A percentile compares a stretch with the other conserved stretches of the same genome.
Conservation (phyloP, 495 filamentous ascomycete species). For the Letharia lupina region DNA sequence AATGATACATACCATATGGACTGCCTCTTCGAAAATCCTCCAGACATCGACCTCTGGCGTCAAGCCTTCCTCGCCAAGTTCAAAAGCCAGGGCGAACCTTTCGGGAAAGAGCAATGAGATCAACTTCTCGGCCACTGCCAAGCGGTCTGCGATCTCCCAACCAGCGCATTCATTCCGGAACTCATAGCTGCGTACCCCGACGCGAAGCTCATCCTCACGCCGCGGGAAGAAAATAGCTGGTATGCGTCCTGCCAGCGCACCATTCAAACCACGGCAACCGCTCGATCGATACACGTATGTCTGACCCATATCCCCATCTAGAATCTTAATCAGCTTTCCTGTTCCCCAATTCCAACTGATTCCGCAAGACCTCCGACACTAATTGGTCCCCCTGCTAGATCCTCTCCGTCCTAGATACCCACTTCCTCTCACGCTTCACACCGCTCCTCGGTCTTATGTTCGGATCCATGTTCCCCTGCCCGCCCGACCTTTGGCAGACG, state of each 20-base stretch:
- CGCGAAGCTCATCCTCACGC: neutral
- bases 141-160: neutral
- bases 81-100: constrained; percentile 1
- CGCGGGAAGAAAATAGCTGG: neutral
- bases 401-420: neutral
- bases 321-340: neutral
- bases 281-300: neutral
- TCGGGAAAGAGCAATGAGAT: neutral
- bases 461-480: neutral
- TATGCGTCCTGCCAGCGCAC: neutral
- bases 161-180: neutral
- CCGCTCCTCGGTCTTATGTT: neutral
- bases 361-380: neutral
- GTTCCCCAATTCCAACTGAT: neutral
- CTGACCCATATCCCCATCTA: neutral
- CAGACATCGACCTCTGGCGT: neutral
- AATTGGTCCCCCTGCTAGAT: neutral
- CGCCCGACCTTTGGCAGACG: neutral
- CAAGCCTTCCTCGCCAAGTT: neutral
- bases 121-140: neutral
- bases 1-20: neutral
- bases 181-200: neutral
- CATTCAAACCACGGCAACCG: neutral
- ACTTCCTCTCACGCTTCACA: neutral
- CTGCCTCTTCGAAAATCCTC: neutral